Evolutionary conservation across 495 filamentous ascomycete genomes (phyloP).

Genomic region (Annulohypoxylon maeteangense): DNA sequence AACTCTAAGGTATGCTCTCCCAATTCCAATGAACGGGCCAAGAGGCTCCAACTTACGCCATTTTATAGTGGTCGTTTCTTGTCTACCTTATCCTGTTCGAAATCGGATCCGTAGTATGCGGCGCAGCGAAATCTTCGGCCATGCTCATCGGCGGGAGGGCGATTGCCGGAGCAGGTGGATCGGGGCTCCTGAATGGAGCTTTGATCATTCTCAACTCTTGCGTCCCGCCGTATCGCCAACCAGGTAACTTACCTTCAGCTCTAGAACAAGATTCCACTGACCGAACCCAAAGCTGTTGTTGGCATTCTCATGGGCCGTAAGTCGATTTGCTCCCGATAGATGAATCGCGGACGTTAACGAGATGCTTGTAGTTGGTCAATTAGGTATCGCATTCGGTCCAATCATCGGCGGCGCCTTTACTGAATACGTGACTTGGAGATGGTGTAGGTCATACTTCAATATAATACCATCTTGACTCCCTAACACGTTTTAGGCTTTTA

Average conservation of each 20-base stretch:
- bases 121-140: not conserved
- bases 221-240: not conserved
- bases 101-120: conserved; percentile 1
- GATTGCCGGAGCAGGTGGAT: not conserved
- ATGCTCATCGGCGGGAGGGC: conserved; percentile 4
- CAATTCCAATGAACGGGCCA: no score
- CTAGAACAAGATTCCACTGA: not conserved
- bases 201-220: conserved; percentile 6
- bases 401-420: conserved; percentile 71
- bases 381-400: conserved; percentile 56
- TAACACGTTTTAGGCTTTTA: conserved; percentile 58
- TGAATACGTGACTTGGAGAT: conserved; percentile 57
- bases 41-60: not conserved
- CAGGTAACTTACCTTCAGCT: not conserved
- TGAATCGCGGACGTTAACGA: not conserved
- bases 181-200: not conserved
- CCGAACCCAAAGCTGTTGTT: conserved; percentile 1
- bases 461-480: not conserved
- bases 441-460: conserved; percentile 43
- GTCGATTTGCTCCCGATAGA: conserved; percentile 27
- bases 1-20: not conserved
- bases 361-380: conserved; percentile 43
- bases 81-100: not conserved
- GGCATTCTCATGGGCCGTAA: conserved; percentile 37
- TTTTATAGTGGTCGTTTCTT: not conserved